Base-by-base conservation (phyloP, 1,284 basidiomycete genomes). In the Boletellus sp. region DNA sequence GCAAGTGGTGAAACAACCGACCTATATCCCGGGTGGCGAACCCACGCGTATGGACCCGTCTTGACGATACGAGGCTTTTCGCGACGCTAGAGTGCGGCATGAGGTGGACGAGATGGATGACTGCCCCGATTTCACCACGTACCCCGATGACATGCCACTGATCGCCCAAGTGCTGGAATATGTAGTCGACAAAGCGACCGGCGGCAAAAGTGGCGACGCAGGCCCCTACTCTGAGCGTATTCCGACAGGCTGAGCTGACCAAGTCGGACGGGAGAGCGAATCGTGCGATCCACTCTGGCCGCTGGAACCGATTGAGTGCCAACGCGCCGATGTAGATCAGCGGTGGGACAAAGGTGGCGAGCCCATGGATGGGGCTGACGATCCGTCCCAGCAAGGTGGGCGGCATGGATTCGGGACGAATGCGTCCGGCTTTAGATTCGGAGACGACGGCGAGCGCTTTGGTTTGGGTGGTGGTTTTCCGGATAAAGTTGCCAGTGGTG, bases 1-100 rank as follows among this genome's bases (percentile, higher is more conserved):
- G 26, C 26, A 26, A 26, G 8, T 26, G 26, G 26, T 26, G 28
- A 15, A 36, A 37, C 2, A 8, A 44, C 53, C 30, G 33, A 59
- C 65, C 50, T 58, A 44, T 67, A 69, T 1, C 49, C 21, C 2
- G 70, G 69, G 40, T 71, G 69, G 36, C 64, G 65, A 42, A 71
- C 60, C 49, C 61, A 60, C 16, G 61, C 60, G 43, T 68, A 71
- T 2, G 67, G 67, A 1, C 70, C 69, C 0, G 59, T 64, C 35
- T 58, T 57, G 39, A 72, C 61, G 19, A 72, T 22, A 38, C 60
- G 63, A 5, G 66, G 21, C 32, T 64, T 65, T 47, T 71, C 62
- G 24, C 66, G 69, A 49, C 65, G 62, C 68, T 71, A 21, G 39
- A 11, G 8, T 8, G 2, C 11, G 24, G 21, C 15, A 38, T 48